phyloP scores from a whole-genome alignment of 768 basidiomycete species.

The Russula abietina region DNA sequence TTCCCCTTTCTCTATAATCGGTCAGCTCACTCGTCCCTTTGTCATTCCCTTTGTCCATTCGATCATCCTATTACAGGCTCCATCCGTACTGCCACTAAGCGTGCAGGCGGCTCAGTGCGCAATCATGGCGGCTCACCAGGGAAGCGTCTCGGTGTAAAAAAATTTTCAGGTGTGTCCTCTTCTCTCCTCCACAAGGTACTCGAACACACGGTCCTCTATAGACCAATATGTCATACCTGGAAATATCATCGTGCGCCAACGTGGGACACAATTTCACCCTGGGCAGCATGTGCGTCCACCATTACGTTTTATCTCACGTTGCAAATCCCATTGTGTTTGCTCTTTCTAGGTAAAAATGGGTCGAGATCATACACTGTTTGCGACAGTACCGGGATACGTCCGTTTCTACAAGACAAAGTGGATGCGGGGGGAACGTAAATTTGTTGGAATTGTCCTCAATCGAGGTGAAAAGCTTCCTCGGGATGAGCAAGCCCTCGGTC shows the following conservation, averaged over 20 bases:
- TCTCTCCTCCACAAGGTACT: not conserved
- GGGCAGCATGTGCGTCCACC: conserved; percentile 72
- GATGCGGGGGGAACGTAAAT: conserved; percentile 67
- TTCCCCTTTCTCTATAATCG: conserved; percentile 47
- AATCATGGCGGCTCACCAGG: conserved; percentile 93
- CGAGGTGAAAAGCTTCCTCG: conserved; percentile 84
- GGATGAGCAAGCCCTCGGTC: conserved; percentile 63
- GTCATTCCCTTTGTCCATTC: conserved; percentile 31
- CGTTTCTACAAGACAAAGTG: conserved; percentile 87
- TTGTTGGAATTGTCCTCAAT: conserved; percentile 76
- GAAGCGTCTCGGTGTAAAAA: conserved; percentile 90
- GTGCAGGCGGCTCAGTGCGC: conserved; percentile 88
- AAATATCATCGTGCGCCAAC: conserved; percentile 92
- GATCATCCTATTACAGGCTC: conserved; percentile 37
- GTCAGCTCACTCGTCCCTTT: conserved; percentile 22
- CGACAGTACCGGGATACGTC: conserved; percentile 83
- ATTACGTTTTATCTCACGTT: conserved; percentile 11
- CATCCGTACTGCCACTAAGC: conserved; percentile 91
- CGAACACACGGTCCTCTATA: conserved; percentile 30
- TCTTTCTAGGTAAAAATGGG: conserved; percentile 73
- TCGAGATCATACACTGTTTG: conserved; percentile 92
- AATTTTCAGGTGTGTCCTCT: conserved; percentile 72
- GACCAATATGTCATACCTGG: conserved; percentile 91
- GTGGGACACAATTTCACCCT: conserved; percentile 88
- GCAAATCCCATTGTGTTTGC: not conserved